Base-by-base conservation (phyloP, 257 asterid genomes). In the Hygrophila difformis region DNA sequence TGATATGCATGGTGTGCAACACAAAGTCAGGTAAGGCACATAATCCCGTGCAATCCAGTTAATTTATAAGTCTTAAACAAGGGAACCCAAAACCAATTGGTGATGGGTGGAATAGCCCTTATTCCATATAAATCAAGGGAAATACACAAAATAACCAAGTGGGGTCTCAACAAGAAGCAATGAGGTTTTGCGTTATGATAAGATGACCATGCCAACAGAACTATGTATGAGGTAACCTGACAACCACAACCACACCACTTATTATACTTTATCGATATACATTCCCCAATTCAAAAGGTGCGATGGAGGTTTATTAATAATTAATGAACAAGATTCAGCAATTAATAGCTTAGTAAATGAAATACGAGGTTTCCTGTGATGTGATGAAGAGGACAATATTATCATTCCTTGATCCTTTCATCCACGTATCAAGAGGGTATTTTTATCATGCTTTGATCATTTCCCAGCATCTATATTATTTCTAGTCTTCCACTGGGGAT, bases 211-310 rank as follows among this genome's bases (percentile, higher is more conserved):
- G 26, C 34, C 47, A 8, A 20, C 18, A 39, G 41, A 49, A 54
- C 45, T 28, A n/a, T 31, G 12, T 9, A 11, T 53, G 43, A 47
- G 44, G 36, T 28, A 53, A 56, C 14, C 23, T 15, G 41, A 36
- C 24, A 54, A 64, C 53, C 22, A 62, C 45, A 55, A 39, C 40
- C 21, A 42, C 38, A 39, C 47, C 55, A 57, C 48, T 65, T 16
- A 52, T 53, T 19, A 39, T 36, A 40, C 36, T 37, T 55, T 46
- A 47, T 23, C 40, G 33, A 45, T 18, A 28, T 54, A 49, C 17
- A 49, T 15, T 45, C 50, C 65, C 34, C n/a, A n/a, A 56, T 34
- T 33, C 56, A 15, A 44, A 47, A 41, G 35, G 24, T 39, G 51
- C 28, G 38, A 46, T 16, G 49, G 29, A 36, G 38, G 40, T 45